phyloP scores from a whole-genome alignment of 2,329 filamentous ascomycete species.

The Paradendryphiella salina region DNA sequence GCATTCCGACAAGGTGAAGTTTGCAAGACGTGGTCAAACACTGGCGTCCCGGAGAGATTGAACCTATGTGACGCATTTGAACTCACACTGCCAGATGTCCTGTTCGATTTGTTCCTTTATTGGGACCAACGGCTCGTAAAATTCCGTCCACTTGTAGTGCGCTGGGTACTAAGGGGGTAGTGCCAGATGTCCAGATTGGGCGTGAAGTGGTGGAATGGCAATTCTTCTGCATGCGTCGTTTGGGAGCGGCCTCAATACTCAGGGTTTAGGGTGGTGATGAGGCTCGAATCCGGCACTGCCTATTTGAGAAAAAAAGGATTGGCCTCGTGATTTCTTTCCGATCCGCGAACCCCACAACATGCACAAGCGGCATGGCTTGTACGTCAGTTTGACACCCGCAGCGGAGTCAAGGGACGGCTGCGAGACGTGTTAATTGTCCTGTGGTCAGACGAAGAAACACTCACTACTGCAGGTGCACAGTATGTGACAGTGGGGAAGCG shows the following conservation, averaged over 20 bases:
- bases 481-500: constrained; percentile 24
- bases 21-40: constrained; percentile 3
- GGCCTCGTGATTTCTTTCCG: constrained; percentile 9
- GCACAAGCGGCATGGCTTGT: constrained; percentile 4
- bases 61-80: neutral
- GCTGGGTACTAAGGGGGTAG: neutral
- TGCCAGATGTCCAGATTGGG: neutral
- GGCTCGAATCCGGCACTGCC: too few species aligned
- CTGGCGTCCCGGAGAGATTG: neutral
- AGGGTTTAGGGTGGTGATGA: too few species aligned
- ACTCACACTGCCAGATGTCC: neutral
- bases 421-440: constrained; percentile 20
- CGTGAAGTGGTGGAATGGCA: neutral
- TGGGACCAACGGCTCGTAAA: neutral
- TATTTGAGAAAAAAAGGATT: neutral
- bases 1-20: neutral
- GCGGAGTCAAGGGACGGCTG: neutral
- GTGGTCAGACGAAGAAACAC: constrained; percentile 20
- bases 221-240: neutral
- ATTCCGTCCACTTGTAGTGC: neutral
- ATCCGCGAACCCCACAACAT: constrained; percentile 13
- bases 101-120: neutral
- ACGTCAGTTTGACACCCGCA: neutral
- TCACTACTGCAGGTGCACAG: constrained; percentile 35
- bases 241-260: neutral